Conservation (phyloP, 805 yeast genomes). For the Ogataea nitratoaversa region DNA sequence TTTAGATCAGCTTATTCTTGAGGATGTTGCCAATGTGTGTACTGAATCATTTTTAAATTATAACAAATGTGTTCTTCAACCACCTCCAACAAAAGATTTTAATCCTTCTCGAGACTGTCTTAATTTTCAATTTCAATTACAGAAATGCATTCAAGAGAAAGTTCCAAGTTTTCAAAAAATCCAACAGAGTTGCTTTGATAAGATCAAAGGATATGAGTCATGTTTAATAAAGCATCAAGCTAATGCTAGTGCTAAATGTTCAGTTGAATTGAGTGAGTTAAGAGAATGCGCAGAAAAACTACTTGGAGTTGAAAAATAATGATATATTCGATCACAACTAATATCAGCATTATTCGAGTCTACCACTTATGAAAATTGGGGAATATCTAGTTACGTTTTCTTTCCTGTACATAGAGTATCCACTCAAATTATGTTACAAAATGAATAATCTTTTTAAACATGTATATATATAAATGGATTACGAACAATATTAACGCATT, state of each 20-base stretch:
- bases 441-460: too few species aligned
- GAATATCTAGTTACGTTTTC: too few species aligned
- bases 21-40: slow-evolving; percentile 74
- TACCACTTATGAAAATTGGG: too few species aligned
- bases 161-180: slow-evolving; percentile 75
- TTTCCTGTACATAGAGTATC: too few species aligned
- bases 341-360: too few species aligned
- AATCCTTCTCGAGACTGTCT: slow-evolving; percentile 41
- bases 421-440: too few species aligned
- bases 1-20: slow-evolving; percentile 70
- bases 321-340: too few species aligned
- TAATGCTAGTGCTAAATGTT: slow-evolving; percentile 46
- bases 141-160: slow-evolving; percentile 55
- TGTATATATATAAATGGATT: too few species aligned
- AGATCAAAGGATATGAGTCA: slow-evolving; percentile 58
- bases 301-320: slow-evolving; percentile 4
- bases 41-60: slow-evolving; percentile 69
- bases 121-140: slow-evolving; percentile 51
- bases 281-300: slow-evolving; percentile 46
- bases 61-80: slow-evolving; percentile 57
- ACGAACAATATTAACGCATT: too few species aligned
- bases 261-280: slow-evolving; percentile 47
- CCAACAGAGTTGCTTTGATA: slow-evolving; percentile 53
- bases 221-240: slow-evolving; percentile 51
- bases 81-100: slow-evolving; percentile 42